Percentiles rank a stretch among this genome's conserved stretches.
Evolutionary conservation across 31 red algal genomes (phyloP).

Genomic region (Asparagopsis taxiformis): DNA sequence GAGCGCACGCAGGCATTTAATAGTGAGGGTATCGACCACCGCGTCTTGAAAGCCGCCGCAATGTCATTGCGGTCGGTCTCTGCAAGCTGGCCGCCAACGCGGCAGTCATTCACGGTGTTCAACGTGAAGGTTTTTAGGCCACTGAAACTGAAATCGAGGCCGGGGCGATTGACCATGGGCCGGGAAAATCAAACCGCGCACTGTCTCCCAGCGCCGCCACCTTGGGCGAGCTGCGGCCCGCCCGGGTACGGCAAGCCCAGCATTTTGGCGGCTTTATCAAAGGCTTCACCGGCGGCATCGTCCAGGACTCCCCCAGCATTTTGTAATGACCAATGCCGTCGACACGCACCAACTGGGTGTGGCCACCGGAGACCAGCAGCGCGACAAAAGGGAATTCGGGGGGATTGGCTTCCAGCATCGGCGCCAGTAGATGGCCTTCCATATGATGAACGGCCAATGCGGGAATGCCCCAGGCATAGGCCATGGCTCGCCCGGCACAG

Average conservation of each 20-base stretch:
- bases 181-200: background rate
- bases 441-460: background rate
- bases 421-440: slow-evolving; percentile 5
- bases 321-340: slow-evolving; percentile 20
- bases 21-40: background rate
- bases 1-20: background rate
- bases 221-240: slow-evolving; percentile 11
- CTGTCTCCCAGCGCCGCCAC: background rate
- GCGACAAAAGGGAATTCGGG: slow-evolving; percentile 19
- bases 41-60: background rate
- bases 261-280: slow-evolving; percentile 63
- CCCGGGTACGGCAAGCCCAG: slow-evolving; percentile 50
- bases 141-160: background rate
- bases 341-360: slow-evolving; percentile 38
- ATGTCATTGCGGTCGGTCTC: too few species aligned
- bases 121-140: background rate
- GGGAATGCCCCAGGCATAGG: background rate
- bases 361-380: slow-evolving; percentile 57
- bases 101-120: background rate
- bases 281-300: slow-evolving; percentile 74
- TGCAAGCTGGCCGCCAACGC: too few species aligned
- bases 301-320: slow-evolving; percentile 59
- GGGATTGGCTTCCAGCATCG: slow-evolving; percentile 1
- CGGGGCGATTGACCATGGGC: background rate
- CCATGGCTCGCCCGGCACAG: background rate